These are phyloP conservation scores for Trichophaea hybrida DNA, from an alignment of 2,329 filamentous ascomycete species.

Conservation along the genomic window DNA sequence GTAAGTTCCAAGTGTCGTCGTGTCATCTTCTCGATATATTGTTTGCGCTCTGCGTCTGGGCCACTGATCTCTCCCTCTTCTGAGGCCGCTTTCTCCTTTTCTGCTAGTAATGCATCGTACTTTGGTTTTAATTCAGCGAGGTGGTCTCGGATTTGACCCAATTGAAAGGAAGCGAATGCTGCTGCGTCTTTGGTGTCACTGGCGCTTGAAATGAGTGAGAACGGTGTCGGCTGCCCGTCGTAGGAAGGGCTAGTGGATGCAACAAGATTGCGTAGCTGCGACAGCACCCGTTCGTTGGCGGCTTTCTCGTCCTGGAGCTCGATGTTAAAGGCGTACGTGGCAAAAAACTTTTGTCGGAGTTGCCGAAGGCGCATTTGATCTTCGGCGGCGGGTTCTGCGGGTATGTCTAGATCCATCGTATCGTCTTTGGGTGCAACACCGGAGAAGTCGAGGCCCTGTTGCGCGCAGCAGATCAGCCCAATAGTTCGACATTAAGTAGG, in stretches of 20 bases:
- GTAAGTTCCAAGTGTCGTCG: slow-evolving; percentile 58
- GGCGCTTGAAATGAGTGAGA: slow-evolving; percentile 10
- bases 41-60: slow-evolving; percentile 50
- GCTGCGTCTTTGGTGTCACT: slow-evolving; percentile 42
- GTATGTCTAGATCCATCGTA: slow-evolving; percentile 13
- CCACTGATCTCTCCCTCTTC: slow-evolving; percentile 31
- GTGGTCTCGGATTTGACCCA: slow-evolving; percentile 61
- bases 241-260: slow-evolving; percentile 36
- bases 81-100: slow-evolving; percentile 5
- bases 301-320: slow-evolving; percentile 55
- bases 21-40: slow-evolving; percentile 73
- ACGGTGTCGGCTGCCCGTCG: slow-evolving; percentile 32
- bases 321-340: slow-evolving; percentile 60
- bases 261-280: slow-evolving; percentile 33
- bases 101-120: slow-evolving; percentile 35
- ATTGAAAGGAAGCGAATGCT: slow-evolving; percentile 66
- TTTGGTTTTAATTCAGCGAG: slow-evolving; percentile 54
- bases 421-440: neutral
- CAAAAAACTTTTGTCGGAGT: slow-evolving; percentile 60
- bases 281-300: slow-evolving; percentile 41
- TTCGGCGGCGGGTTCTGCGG: slow-evolving; percentile 40
- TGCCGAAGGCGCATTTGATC: slow-evolving; percentile 47
- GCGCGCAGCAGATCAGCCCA: neutral
- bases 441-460: neutral
- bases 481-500: too few relatives aligned